phyloP scores from a whole-genome alignment of 2,329 filamentous ascomycete genomes.

The Blastomyces silverae region DNA sequence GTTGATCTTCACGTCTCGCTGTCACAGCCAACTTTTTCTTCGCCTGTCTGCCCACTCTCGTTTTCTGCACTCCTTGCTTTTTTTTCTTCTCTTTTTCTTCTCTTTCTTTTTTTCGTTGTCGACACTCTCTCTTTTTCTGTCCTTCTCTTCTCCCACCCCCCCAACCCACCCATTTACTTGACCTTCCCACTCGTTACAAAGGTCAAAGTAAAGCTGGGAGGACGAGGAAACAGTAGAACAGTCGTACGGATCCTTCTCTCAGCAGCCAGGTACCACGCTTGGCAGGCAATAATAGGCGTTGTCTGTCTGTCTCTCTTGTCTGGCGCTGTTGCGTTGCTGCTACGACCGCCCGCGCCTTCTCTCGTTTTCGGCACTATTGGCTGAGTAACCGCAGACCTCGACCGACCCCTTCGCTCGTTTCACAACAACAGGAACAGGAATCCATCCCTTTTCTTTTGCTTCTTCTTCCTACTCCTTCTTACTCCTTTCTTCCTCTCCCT shows the following conservation, averaged over 20 bases:
- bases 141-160: background rate
- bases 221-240: background rate
- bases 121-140: too few species aligned
- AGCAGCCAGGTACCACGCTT: slow-evolving; percentile 1
- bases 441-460: background rate
- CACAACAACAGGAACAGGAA: background rate
- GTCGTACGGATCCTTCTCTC: background rate
- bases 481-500: background rate
- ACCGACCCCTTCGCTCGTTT: background rate
- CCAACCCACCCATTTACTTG: background rate
- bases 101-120: background rate
- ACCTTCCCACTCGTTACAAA: slow-evolving; percentile 1
- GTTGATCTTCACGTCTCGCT: background rate
- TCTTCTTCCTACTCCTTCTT: background rate
- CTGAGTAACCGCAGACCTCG: background rate
- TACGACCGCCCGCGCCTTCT: background rate
- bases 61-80: background rate
- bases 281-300: background rate
- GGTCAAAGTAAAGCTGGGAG: background rate
- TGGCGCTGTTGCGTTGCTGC: background rate
- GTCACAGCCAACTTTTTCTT: slow-evolving; percentile 1
- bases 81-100: background rate
- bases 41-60: background rate
- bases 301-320: background rate
- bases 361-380: slow-evolving; percentile 5